A percentile compares a stretch with the other conserved stretches of the same genome.
Conservation (phyloP, 768 basidiomycete genomes). For the Agaricus subrufescens region DNA sequence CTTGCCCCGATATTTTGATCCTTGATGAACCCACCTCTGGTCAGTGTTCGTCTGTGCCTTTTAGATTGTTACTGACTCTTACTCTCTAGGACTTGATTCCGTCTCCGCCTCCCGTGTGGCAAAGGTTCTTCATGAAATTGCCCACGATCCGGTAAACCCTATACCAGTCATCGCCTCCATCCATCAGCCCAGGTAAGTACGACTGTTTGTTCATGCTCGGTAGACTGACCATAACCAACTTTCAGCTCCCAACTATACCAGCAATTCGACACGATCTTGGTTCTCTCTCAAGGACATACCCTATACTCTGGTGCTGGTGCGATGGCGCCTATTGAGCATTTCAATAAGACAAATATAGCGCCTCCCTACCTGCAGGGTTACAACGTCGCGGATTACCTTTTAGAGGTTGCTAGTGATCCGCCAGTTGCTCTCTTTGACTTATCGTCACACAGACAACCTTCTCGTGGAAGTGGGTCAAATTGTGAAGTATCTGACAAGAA, state of each 20-base stretch:
- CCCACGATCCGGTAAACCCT: constrained; percentile 60
- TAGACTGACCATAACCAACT: background rate
- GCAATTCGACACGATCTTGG: constrained; percentile 75
- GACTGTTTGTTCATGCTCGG: background rate
- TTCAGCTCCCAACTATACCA: constrained; percentile 77
- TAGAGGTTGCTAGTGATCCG: constrained; percentile 79
- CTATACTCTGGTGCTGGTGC: constrained; percentile 79
- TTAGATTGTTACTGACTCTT: constrained; percentile 1
- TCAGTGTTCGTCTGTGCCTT: constrained; percentile 9
- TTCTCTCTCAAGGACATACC: constrained; percentile 72
- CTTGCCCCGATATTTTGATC: constrained; percentile 78
- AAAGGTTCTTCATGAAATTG: constrained; percentile 71
- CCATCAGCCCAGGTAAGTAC: constrained; percentile 73
- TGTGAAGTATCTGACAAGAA: background rate
- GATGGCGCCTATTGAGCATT: constrained; percentile 63
- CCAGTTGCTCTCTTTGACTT: constrained; percentile 41
- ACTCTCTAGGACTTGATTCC: constrained; percentile 65
- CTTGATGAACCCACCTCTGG: constrained; percentile 84
- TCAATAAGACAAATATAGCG: constrained; percentile 40
- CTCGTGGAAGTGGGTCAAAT: background rate
- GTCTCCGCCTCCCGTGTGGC: constrained; percentile 81
- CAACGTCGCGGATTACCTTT: constrained; percentile 88
- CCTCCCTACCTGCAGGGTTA: constrained; percentile 70
- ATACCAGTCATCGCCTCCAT: constrained; percentile 85
- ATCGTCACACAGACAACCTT: background rate